Percentiles rank a stretch among this genome's conserved stretches.
phyloP scores from a whole-genome alignment of 2,329 filamentous ascomycete genomes.

The Pezicula radicicola region DNA sequence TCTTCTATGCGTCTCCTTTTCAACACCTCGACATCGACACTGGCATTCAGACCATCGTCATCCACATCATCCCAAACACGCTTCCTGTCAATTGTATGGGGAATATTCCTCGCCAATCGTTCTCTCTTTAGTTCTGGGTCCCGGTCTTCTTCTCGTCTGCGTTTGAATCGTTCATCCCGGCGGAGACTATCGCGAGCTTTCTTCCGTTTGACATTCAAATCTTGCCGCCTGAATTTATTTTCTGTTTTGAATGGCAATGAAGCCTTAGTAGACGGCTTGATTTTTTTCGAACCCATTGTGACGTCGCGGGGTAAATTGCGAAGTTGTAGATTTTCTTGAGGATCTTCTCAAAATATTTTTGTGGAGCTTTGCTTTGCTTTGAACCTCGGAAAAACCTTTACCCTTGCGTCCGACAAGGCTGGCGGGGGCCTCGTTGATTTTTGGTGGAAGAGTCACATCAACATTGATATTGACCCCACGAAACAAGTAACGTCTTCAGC shows the following conservation, averaged over 20 bases:
- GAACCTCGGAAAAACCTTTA: neutral
- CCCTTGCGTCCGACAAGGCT: neutral
- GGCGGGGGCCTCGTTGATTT: neutral
- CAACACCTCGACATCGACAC: constrained; percentile 56
- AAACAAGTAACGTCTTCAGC: neutral
- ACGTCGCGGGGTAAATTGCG: constrained; percentile 16
- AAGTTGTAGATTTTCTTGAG: constrained; percentile 1
- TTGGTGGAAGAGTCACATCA: constrained; percentile 1
- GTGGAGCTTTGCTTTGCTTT: neutral
- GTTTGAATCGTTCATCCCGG: constrained; percentile 71
- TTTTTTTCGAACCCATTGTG: constrained; percentile 47
- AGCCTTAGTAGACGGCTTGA: constrained; percentile 39
- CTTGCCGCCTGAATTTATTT: constrained; percentile 79
- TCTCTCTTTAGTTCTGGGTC: constrained; percentile 73
- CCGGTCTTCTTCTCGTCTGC: constrained; percentile 82
- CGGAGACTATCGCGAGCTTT: constrained; percentile 70
- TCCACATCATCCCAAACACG: constrained; percentile 83
- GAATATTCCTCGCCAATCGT: constrained; percentile 74
- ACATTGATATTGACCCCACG: neutral
- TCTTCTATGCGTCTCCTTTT: constrained; percentile 53
- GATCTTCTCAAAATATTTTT: constrained; percentile 10
- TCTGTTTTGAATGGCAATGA: constrained; percentile 52
- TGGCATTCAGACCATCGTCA: constrained; percentile 50
- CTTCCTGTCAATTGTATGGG: constrained; percentile 81
- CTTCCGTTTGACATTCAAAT: constrained; percentile 78